These are phyloP conservation scores for Bruguiera gymnorhiza DNA, from an alignment of 345 rosid genomes.

Conservation along the genomic window DNA sequence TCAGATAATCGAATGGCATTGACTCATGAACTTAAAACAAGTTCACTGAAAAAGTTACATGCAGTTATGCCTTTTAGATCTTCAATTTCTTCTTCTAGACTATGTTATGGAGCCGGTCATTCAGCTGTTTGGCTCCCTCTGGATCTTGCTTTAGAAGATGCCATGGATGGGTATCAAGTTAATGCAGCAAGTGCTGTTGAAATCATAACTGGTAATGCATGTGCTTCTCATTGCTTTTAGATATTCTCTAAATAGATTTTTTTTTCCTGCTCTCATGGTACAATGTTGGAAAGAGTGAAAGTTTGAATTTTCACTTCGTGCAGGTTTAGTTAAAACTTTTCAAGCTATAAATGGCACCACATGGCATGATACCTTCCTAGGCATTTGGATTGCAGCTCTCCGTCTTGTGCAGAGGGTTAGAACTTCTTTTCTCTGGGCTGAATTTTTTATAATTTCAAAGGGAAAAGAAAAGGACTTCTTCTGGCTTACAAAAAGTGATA, in stretches of 20 bases:
- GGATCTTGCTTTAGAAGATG: constrained; percentile 85
- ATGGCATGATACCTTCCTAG: constrained; percentile 88
- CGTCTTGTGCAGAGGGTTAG: constrained; percentile 92
- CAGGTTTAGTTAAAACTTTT: constrained; percentile 90
- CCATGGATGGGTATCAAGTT: constrained; percentile 89
- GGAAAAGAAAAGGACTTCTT: not conserved
- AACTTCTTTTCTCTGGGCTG: not conserved
- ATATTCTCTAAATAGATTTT: not conserved
- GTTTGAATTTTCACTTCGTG: constrained; percentile 18
- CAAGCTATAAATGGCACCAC: constrained; percentile 71
- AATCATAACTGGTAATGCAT: constrained; percentile 55
- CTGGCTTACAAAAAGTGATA: too few relatives aligned
- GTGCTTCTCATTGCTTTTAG: not conserved
- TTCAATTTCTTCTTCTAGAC: constrained; percentile 56
- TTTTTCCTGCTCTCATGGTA: not conserved
- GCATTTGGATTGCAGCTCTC: constrained; percentile 92
- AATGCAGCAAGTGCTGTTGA: constrained; percentile 76
- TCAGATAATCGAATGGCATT: constrained; percentile 44
- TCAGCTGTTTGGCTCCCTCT: constrained; percentile 91
- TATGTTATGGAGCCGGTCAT: constrained; percentile 60
- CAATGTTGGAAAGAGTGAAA: not conserved
- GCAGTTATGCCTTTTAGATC: constrained; percentile 53
- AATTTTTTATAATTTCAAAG: not conserved
- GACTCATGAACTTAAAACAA: constrained; percentile 44
- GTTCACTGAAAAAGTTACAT: constrained; percentile 50